A percentile compares a stretch with the other conserved stretches of the same genome.
These are phyloP conservation scores for Solanum sparsipilum DNA, from an alignment of 257 asterid genomes.

Conservation along the genomic window DNA sequence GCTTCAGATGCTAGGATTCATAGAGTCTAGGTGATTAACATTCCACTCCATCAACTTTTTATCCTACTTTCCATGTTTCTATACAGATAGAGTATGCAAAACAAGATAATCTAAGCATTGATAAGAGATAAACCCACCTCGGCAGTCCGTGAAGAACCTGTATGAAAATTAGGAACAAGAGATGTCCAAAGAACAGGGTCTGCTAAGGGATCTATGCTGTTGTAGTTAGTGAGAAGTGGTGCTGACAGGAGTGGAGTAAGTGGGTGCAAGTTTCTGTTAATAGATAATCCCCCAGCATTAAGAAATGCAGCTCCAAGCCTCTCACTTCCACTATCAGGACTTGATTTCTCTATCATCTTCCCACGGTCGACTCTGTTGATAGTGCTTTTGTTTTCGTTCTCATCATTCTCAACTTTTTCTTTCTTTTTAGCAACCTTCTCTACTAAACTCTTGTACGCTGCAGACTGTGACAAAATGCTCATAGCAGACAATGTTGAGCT, in stretches of 20 bases:
- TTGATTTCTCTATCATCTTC: slow-evolving; percentile 48
- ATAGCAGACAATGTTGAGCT: slow-evolving; percentile 48
- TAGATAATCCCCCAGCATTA: slow-evolving; percentile 47
- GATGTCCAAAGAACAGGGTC: slow-evolving; percentile 84
- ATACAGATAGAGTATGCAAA: neutral
- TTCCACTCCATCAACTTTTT: neutral
- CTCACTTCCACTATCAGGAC: slow-evolving; percentile 46
- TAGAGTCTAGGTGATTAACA: neutral
- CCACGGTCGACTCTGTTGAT: slow-evolving; percentile 42
- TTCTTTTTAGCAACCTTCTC: slow-evolving; percentile 60
- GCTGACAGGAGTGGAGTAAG: slow-evolving; percentile 66
- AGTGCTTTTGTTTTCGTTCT: slow-evolving; percentile 57
- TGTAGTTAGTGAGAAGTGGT: slow-evolving; percentile 71
- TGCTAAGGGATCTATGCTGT: slow-evolving; percentile 53
- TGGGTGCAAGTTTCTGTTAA: slow-evolving; percentile 50
- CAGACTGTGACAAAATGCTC: slow-evolving; percentile 65
- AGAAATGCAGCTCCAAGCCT: slow-evolving; percentile 51
- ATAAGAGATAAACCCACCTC: slow-evolving; percentile 47
- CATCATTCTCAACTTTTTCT: slow-evolving; percentile 60
- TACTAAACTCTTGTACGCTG: slow-evolving; percentile 72
- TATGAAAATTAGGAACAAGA: slow-evolving; percentile 58
- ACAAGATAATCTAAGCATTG: neutral
- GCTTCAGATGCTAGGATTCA: neutral
- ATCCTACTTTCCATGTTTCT: neutral
- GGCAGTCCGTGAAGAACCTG: slow-evolving; percentile 53